These are phyloP conservation scores for Rhodocollybia butyracea DNA, from an alignment of 768 basidiomycete genomes.

Conservation along the genomic window DNA sequence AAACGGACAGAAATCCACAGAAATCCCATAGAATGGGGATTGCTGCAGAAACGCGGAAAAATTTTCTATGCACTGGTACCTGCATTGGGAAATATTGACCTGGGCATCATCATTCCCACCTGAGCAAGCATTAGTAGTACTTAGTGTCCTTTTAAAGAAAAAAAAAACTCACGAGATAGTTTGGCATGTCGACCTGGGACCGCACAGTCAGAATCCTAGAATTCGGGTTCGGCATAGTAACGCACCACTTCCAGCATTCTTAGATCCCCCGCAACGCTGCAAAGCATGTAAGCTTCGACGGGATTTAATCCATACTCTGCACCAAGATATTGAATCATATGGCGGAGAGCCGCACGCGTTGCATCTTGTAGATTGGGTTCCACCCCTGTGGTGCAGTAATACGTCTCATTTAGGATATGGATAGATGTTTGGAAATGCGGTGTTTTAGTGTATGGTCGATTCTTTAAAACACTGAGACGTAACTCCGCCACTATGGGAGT, in stretches of 20 bases:
- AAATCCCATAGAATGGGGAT: neutral
- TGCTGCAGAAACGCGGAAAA: neutral
- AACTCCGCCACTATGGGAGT: conserved; percentile 50
- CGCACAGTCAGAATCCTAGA: neutral
- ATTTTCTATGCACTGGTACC: neutral
- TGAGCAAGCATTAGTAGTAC: conserved; percentile 14
- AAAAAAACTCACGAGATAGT: conserved; percentile 45
- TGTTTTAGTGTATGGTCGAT: conserved; percentile 54
- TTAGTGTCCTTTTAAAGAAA: neutral
- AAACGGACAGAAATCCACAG: too few relatives aligned
- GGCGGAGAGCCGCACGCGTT: conserved; percentile 50
- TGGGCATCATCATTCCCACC: conserved; percentile 53
- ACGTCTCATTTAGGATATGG: conserved; percentile 31
- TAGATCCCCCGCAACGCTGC: conserved; percentile 57
- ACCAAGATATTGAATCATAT: conserved; percentile 54
- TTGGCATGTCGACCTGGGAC: conserved; percentile 60
- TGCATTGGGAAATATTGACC: conserved; percentile 8
- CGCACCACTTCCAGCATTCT: conserved; percentile 61
- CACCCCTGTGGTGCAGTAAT: conserved; percentile 58
- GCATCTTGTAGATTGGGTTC: conserved; percentile 54
- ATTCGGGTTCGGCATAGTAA: neutral
- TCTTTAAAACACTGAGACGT: conserved; percentile 53
- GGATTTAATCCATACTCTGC: conserved; percentile 38
- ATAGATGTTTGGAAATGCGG: conserved; percentile 47
- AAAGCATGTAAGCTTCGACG: conserved; percentile 59